Evolutionary conservation across 1,139 yeast species (phyloP).

Genomic region (Candida sp.): DNA sequence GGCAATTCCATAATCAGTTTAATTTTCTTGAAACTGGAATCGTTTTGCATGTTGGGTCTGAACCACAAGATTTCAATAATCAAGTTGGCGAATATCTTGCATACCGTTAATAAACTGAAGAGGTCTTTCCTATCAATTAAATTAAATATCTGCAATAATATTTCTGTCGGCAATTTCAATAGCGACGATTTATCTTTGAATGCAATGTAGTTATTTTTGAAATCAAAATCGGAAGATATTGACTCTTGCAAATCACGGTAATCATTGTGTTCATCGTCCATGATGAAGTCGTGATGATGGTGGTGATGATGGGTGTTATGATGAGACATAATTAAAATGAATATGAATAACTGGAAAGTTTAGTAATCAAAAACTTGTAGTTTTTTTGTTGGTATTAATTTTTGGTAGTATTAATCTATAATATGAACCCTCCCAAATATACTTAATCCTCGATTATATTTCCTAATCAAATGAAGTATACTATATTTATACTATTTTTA

Average conservation of each 20-base stretch:
- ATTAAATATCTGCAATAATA: conserved; percentile 67
- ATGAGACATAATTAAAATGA: too few species aligned
- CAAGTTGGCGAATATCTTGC: conserved; percentile 77
- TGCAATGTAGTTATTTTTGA: background rate
- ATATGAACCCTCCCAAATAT: too few species aligned
- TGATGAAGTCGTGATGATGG: conserved; percentile 25
- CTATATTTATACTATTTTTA: too few species aligned
- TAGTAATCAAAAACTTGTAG: too few species aligned
- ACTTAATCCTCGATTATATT: too few species aligned
- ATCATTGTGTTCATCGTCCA: conserved; percentile 30
- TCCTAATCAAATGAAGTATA: too few species aligned
- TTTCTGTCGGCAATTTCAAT: conserved; percentile 73
- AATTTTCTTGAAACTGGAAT: conserved; percentile 47
- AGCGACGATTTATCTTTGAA: conserved; percentile 30
- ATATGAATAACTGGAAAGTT: too few species aligned
- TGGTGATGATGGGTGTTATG: conserved; percentile 2
- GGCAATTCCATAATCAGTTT: conserved; percentile 52
- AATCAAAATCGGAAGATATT: conserved; percentile 19
- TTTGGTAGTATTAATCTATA: too few species aligned
- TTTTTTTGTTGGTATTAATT: too few species aligned
- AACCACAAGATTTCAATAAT: conserved; percentile 82
- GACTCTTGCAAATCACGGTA: conserved; percentile 35
- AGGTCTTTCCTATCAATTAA: conserved; percentile 67
- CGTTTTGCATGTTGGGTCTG: conserved; percentile 74
- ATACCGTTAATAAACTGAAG: conserved; percentile 68